Evolutionary conservation across 176 grass and related monocot species (phyloP), one percentile per base, ranked within the genome.

Genomic region (Paspalum notatum): DNA sequence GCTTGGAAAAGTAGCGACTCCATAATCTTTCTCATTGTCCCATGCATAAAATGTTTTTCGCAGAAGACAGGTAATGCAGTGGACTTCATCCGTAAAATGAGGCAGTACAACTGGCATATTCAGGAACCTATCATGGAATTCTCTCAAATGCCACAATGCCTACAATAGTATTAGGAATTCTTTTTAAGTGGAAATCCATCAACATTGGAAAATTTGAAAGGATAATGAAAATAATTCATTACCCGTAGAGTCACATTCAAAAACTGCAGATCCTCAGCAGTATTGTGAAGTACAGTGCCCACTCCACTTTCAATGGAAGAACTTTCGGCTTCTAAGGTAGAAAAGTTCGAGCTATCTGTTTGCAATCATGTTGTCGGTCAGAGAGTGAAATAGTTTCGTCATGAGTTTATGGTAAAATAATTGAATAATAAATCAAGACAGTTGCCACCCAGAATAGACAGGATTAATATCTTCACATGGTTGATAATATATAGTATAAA

Each of bases 91-190:
- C 39, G 50, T 43, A 48, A 60, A 9, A 71, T 81, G 79, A 81
- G 79, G 79, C 15, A 46, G 21, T 39, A 22, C 16, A 26, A 3
- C 15, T 81, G 66, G 52, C 55, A 37, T 47, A n/a, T n/a, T 15
- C 39, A 46, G 66, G 66, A 47, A 81, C 17, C 44, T 45, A 39
- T 81, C 54, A 5, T 55, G 66, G 66, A 81, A 81, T 40, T 20
- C 24, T 40, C 6, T 71, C 56, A 71, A 71, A 26, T 81, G 78
- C 78, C 78, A 81, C 79, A 81, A 60, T 60, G 79, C 56, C 66
- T 81, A 53, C 66, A 81, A 20, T 37, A 14, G 12, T 56, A 54
- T 68, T 60, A 10, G 45, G 22, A 9, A 41, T n/a, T 12, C 6
- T 7, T 52, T 38, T 52, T 18, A n/a, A 39, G 17, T 8, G 17